Base-by-base conservation (phyloP, 2,329 filamentous ascomycete genomes). In the Dothiorella sarmentorum region DNA sequence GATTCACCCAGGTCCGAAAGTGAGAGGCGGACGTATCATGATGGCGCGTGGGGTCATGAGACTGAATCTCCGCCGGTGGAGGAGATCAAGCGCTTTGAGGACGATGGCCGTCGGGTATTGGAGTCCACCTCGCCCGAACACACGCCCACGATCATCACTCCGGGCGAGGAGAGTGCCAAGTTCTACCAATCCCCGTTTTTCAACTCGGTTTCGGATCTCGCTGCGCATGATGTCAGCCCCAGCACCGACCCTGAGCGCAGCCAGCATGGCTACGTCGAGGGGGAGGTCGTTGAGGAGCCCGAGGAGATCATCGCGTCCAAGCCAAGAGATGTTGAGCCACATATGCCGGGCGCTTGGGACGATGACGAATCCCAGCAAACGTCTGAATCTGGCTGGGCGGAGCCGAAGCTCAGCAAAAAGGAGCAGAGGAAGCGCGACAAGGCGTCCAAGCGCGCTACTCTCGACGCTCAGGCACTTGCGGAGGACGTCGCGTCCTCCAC, bases 331-430 rank as follows among this genome's bases (percentile, higher is more conserved):
- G 74, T 75, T 52, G 65, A 67, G 18, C 68, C 78, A 42, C 79
- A 82, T 59, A 82, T 87, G 70, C 85, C 87, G 22, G 87, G 87
- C 18, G 75, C 80, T 9, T 91, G 88, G 61, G 68, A 68, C 20
- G 70, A 77, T 40, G 75, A 77, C 6, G 61, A 69, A 42, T 74
- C 61, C 69, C 26, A 44, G 27, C 40, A 24, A 6, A 38, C 44
- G 40, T 7, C 27, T 7, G 52, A 43, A 2, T 15, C 35, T 20
- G 22, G 33, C 3, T 53, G 49, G 49, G 35, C 17, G 15, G 52
- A 75, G 63, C 67, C 67, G 55, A 66, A 70, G 58, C 56, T 63
- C n/a, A 65, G 61, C 58, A 66, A 64, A 61, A 64, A 65, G 35
- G 64, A 65, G 6, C 61, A 66, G 56, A 66, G 63, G 33, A 67